Conservation (phyloP, 805 yeast genomes). For the Komagataella pastoris region DNA sequence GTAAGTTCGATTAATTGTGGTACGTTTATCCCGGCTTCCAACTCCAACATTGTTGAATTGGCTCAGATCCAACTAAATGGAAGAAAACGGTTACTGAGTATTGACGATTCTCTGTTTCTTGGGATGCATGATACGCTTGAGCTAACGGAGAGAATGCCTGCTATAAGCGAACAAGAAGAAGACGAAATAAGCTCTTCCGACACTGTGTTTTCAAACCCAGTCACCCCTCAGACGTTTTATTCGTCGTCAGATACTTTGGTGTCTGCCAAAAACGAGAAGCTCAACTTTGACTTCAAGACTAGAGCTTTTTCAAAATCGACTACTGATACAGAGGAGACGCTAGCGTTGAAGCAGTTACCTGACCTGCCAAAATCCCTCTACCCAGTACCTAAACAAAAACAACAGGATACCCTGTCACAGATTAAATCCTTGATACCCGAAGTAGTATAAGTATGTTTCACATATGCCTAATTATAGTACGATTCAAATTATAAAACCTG, state of each 20-base stretch:
- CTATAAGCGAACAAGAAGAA: background rate
- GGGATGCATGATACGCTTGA: conserved; percentile 30
- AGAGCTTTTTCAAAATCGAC: background rate
- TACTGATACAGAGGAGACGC: background rate
- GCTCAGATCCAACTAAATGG: conserved; percentile 20
- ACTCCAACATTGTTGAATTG: conserved; percentile 32
- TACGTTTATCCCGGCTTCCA: conserved; percentile 47
- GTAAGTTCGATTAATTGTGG: conserved; percentile 40
- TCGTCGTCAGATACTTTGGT: background rate
- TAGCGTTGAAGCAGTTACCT: background rate
- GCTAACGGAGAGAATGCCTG: background rate
- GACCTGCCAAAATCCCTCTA: background rate
- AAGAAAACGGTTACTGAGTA: conserved; percentile 26
- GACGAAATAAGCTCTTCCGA: background rate
- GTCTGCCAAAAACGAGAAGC: background rate
- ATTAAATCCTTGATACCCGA: background rate
- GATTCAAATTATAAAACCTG: background rate
- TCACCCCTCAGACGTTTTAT: background rate
- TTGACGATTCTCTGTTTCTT: conserved; percentile 40
- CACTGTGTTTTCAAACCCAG: background rate
- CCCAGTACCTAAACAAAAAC: background rate
- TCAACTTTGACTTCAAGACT: background rate
- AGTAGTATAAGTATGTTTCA: background rate
- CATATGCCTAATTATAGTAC: background rate
- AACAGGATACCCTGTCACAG: background rate